Evolutionary conservation across 345 rosid genomes (phyloP).

Genomic region (Pugionium dolabratum): DNA sequence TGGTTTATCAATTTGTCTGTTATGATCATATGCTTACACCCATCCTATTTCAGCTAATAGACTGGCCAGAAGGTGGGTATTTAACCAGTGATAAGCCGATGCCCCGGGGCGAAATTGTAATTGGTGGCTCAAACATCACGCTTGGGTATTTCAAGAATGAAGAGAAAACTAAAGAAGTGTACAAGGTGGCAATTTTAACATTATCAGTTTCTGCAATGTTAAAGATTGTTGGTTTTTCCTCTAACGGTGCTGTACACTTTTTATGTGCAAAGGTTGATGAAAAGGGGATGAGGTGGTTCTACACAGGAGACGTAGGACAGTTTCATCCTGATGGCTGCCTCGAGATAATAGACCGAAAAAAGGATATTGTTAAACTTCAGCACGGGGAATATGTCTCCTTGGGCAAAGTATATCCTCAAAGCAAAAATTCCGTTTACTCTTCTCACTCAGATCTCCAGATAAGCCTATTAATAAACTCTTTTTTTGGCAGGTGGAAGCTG

Average conservation of each 20-base stretch:
- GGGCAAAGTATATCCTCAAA: slow-evolving; percentile 69
- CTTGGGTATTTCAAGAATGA: slow-evolving; percentile 91
- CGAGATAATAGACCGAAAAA: slow-evolving; percentile 93
- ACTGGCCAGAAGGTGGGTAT: slow-evolving; percentile 98
- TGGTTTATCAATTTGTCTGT: slow-evolving; percentile 1
- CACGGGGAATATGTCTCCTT: slow-evolving; percentile 97
- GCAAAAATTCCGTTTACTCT: neutral
- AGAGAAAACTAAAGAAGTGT: slow-evolving; percentile 81
- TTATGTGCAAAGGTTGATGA: slow-evolving; percentile 74
- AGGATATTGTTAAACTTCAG: slow-evolving; percentile 97
- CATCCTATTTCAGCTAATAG: slow-evolving; percentile 69
- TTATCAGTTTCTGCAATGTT: slow-evolving; percentile 3
- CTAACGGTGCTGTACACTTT: slow-evolving; percentile 13
- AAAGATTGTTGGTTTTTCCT: slow-evolving; percentile 6
- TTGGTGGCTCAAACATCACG: slow-evolving; percentile 93
- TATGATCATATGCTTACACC: slow-evolving; percentile 1
- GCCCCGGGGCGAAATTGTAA: slow-evolving; percentile 96
- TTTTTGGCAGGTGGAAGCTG: slow-evolving; percentile 80
- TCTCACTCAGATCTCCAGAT: slow-evolving; percentile 7
- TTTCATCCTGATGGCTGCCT: slow-evolving; percentile 96
- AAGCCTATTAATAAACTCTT: slow-evolving; percentile 27
- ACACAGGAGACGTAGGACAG: slow-evolving; percentile 91
- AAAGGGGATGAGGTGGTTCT: slow-evolving; percentile 97
- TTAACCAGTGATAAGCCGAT: slow-evolving; percentile 67
- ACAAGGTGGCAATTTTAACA: slow-evolving; percentile 56